These are phyloP conservation scores for Aureobasidium uvarum DNA, from an alignment of 2,329 filamentous ascomycete species.

Conservation along the genomic window DNA sequence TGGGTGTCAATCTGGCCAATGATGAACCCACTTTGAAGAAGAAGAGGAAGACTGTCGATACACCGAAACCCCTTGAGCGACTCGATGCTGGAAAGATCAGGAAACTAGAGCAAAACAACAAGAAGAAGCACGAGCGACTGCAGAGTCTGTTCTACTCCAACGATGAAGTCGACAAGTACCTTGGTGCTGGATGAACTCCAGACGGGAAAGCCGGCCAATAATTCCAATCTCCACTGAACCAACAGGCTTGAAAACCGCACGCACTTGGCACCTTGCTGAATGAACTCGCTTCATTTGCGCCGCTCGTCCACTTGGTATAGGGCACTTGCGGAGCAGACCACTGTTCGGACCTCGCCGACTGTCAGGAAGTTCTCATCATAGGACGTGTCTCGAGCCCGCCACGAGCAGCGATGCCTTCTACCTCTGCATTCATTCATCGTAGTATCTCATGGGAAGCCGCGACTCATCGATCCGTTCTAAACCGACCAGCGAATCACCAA, in stretches of 20 bases:
- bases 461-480: background rate
- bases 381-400: background rate
- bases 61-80: constrained; percentile 35
- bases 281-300: too few species aligned
- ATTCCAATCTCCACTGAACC: background rate
- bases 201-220: too few species aligned
- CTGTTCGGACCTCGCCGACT: background rate
- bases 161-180: constrained; percentile 72
- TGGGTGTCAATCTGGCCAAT: constrained; percentile 52
- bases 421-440: background rate
- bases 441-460: background rate
- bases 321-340: background rate
- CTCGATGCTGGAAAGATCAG: constrained; percentile 70
- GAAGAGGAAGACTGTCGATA: constrained; percentile 14
- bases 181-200: constrained; percentile 51
- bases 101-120: constrained; percentile 61
- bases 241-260: too few species aligned
- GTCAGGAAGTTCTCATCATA: background rate
- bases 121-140: constrained; percentile 47
- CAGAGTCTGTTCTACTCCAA: constrained; percentile 70
- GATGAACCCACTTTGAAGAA: constrained; percentile 26
- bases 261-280: background rate
- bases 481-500: background rate
- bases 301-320: too few species aligned
- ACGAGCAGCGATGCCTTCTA: background rate